These are phyloP conservation scores for Lophiostoma macrostomum DNA, from an alignment of 495 filamentous ascomycete species.

Conservation along the genomic window DNA sequence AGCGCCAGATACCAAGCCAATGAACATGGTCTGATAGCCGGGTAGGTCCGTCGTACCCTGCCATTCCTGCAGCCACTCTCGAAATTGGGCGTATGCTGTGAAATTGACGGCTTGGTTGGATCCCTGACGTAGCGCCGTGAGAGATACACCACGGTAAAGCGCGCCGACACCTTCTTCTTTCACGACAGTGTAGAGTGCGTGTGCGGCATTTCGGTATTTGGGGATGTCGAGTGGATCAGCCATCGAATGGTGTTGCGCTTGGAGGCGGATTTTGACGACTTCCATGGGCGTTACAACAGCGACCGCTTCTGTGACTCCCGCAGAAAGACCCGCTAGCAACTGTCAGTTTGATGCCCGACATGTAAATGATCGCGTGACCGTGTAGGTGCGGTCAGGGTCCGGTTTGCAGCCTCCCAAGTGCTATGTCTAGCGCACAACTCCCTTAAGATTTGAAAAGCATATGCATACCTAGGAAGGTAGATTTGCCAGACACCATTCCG, in stretches of 20 bases:
- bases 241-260: conserved; percentile 95
- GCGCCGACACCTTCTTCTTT: conserved; percentile 84
- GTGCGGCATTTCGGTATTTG: conserved; percentile 96
- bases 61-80: conserved; percentile 66
- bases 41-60: conserved; percentile 65
- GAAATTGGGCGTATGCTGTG: conserved; percentile 94
- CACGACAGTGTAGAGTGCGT: conserved; percentile 89
- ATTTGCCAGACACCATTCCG: conserved; percentile 64
- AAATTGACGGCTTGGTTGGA: conserved; percentile 98
- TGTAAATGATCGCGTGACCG: no score
- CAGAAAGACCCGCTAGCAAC: conserved; percentile 71
- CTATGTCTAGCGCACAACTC: no score
- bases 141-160: conserved; percentile 86
- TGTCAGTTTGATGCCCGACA: no score
- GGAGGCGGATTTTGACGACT: conserved; percentile 95
- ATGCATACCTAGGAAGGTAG: conserved; percentile 74
- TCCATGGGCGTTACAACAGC: conserved; percentile 98
- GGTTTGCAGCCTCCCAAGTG: no score
- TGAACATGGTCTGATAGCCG: conserved; percentile 82
- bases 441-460: no score
- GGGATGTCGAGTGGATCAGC: conserved; percentile 86
- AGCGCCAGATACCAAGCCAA: conserved; percentile 87
- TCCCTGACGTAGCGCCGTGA: conserved; percentile 91
- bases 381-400: no score
- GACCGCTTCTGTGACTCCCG: conserved; percentile 94